These are phyloP conservation scores for Panicum miliaceum DNA, from an alignment of 176 grass and related monocot genomes.

Conservation along the genomic window DNA sequence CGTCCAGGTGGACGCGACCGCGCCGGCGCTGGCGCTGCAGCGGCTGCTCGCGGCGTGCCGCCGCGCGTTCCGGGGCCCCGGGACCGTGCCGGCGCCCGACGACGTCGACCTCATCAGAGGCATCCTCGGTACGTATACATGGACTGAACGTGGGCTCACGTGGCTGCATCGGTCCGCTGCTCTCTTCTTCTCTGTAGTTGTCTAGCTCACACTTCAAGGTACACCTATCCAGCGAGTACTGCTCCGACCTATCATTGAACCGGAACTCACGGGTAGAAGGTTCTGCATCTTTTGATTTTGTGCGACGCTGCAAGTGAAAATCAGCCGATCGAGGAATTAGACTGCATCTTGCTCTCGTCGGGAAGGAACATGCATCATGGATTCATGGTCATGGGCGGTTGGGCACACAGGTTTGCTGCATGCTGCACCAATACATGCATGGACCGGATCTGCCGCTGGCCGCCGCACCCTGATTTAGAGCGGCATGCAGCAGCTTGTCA, in stretches of 20 bases:
- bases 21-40: conserved; percentile 29
- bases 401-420: background rate
- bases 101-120: conserved; percentile 56
- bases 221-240: too few relatives aligned
- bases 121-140: conserved; percentile 56
- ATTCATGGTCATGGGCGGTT: too few relatives aligned
- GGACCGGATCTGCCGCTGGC: too few relatives aligned
- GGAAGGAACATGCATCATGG: background rate
- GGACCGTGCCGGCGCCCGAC: conserved; percentile 55
- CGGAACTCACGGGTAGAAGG: too few relatives aligned
- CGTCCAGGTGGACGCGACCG: conserved; percentile 8
- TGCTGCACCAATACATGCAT: background rate
- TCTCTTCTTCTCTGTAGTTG: too few relatives aligned
- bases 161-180: background rate
- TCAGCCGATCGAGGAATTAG: too few relatives aligned
- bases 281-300: too few relatives aligned
- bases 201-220: too few relatives aligned
- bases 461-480: background rate
- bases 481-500: background rate
- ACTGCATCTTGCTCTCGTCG: background rate
- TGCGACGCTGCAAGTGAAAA: too few relatives aligned
- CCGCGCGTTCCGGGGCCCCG: conserved; percentile 59
- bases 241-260: too few relatives aligned
- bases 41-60: conserved; percentile 68
- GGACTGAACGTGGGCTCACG: background rate